A percentile compares a stretch with the other conserved stretches of the same genome.
phyloP scores from a whole-genome alignment of 129 eudicot species.

The Flaveria trinervia region DNA sequence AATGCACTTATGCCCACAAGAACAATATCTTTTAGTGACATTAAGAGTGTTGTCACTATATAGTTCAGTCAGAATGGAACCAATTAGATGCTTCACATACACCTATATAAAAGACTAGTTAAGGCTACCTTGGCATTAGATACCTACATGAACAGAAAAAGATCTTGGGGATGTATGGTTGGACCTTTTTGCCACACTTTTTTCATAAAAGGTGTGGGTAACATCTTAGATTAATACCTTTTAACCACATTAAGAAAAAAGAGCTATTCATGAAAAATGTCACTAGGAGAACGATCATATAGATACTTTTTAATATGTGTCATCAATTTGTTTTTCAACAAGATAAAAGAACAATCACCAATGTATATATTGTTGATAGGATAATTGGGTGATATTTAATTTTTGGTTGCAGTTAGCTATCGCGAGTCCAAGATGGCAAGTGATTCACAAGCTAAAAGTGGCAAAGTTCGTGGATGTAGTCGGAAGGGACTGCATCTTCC shows the following conservation, averaged over 20 bases:
- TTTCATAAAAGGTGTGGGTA: background rate
- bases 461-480: slow-evolving; percentile 48
- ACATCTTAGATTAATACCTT: background rate
- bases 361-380: background rate
- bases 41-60: background rate
- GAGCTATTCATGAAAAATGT: too few species aligned
- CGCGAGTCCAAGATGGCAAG: slow-evolving; percentile 59
- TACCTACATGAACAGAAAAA: background rate
- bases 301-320: background rate
- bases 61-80: background rate
- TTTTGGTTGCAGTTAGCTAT: slow-evolving; percentile 48
- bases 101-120: background rate
- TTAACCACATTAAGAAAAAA: background rate
- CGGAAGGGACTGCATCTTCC: slow-evolving; percentile 54
- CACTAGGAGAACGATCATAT: too few species aligned
- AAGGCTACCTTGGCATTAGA: background rate
- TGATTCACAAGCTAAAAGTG: slow-evolving; percentile 55
- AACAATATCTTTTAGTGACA: too few species aligned
- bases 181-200: background rate
- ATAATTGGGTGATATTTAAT: background rate
- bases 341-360: background rate
- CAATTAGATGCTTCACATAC: too few species aligned
- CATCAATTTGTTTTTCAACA: too few species aligned
- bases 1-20: too few species aligned
- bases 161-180: background rate